These are phyloP conservation scores for Ambrosia hybrid DNA, from an alignment of 140 eudicot species.

Conservation along the genomic window DNA sequence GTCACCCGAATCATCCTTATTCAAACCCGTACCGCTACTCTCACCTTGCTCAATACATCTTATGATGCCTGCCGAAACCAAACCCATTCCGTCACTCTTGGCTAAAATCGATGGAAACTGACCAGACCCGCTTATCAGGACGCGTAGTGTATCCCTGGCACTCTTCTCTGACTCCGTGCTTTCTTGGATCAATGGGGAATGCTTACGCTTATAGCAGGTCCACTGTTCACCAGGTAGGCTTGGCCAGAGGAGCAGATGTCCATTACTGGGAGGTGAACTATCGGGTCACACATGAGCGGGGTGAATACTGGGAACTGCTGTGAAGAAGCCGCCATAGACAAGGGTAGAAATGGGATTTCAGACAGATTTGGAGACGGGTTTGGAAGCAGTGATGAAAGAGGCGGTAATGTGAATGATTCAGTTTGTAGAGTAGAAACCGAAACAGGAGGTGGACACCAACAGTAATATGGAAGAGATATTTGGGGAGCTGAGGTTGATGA, in stretches of 20 bases:
- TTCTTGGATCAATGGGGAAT: slow-evolving; percentile 43
- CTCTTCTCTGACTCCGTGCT: slow-evolving; percentile 25
- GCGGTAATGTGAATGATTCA: slow-evolving; percentile 58
- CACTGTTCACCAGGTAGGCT: slow-evolving; percentile 70
- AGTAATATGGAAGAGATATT: slow-evolving; percentile 71
- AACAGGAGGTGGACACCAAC: slow-evolving; percentile 81
- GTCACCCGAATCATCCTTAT: slow-evolving; percentile 7
- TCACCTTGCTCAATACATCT: neutral
- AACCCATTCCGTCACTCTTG: too few species aligned
- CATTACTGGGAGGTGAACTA: slow-evolving; percentile 70
- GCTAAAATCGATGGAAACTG: slow-evolving; percentile 19
- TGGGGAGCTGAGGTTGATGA: slow-evolving; percentile 31
- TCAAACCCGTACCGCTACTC: neutral
- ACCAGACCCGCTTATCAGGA: slow-evolving; percentile 53
- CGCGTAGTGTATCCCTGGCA: slow-evolving; percentile 72
- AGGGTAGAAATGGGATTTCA: slow-evolving; percentile 42
- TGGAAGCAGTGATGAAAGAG: slow-evolving; percentile 54
- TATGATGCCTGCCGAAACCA: too few species aligned
- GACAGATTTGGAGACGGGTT: slow-evolving; percentile 34
- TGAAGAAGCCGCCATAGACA: slow-evolving; percentile 43
- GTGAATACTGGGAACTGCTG: slow-evolving; percentile 71
- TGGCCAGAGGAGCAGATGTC: slow-evolving; percentile 76
- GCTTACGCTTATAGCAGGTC: slow-evolving; percentile 50
- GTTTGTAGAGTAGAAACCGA: slow-evolving; percentile 26
- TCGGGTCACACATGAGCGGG: slow-evolving; percentile 77